These are phyloP conservation scores for Pseudogymnoascus sp. DNA, from an alignment of 2,329 filamentous ascomycete genomes.

Conservation along the genomic window DNA sequence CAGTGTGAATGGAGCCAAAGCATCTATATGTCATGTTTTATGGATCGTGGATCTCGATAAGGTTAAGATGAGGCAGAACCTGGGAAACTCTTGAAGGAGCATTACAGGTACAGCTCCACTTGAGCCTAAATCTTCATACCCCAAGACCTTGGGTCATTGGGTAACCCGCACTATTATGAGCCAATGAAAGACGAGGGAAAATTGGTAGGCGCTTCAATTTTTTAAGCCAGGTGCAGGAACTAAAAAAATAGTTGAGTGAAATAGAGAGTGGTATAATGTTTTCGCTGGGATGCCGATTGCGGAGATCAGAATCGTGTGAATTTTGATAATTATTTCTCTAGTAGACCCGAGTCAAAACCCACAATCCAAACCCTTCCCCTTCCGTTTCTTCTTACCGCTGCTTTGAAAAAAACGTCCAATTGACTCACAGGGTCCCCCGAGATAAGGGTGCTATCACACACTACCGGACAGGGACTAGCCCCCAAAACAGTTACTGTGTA, in stretches of 20 bases:
- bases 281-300: not conserved
- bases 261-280: not conserved
- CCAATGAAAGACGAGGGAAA: not conserved
- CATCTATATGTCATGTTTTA: not conserved
- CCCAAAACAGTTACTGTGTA: not conserved
- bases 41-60: not conserved
- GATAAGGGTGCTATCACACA: not conserved
- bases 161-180: not conserved
- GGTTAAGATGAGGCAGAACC: not conserved
- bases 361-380: constrained; percentile 4
- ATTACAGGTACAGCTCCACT: not conserved
- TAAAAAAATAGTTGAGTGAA: not conserved
- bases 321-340: constrained; percentile 2
- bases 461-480: constrained; percentile 4
- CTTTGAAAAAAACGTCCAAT: not conserved
- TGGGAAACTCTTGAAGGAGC: not conserved
- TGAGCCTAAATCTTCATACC: constrained; percentile 8
- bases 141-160: not conserved
- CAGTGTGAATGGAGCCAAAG: not conserved
- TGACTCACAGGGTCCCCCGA: constrained; percentile 6
- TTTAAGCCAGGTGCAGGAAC: constrained; percentile 5
- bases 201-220: not conserved
- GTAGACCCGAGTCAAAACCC: not conserved
- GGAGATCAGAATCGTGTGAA: constrained; percentile 1
- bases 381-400: not conserved